Evolutionary conservation across 2,329 filamentous ascomycete species (phyloP).

Genomic region (Diaporthe vaccinii): DNA sequence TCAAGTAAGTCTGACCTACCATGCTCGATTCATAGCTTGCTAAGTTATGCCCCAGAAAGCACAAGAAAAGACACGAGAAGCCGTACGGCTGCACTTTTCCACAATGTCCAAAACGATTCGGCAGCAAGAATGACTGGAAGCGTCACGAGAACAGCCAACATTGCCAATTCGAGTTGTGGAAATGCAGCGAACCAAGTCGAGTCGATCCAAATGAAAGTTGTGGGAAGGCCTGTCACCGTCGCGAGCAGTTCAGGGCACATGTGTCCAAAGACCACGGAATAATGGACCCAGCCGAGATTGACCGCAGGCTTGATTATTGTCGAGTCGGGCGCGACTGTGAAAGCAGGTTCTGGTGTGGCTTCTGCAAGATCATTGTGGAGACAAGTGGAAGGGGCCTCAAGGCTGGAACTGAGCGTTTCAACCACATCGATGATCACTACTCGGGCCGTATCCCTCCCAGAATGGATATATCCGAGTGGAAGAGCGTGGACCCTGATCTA

Average conservation of each 20-base stretch:
- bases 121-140: constrained; percentile 97
- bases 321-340: constrained; percentile 76
- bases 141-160: constrained; percentile 89
- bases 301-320: constrained; percentile 63
- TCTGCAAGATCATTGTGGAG: constrained; percentile 74
- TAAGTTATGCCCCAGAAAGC: constrained; percentile 72
- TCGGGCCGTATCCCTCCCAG: constrained; percentile 61
- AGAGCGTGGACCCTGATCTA: constrained; percentile 51
- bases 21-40: constrained; percentile 28
- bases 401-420: constrained; percentile 64
- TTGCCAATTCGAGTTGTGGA: constrained; percentile 78
- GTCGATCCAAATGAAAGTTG: constrained; percentile 57
- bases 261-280: constrained; percentile 65
- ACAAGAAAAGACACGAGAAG: constrained; percentile 82
- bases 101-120: constrained; percentile 79
- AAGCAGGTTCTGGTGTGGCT: constrained; percentile 87
- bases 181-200: constrained; percentile 65
- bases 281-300: constrained; percentile 49
- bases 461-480: constrained; percentile 70
- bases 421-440: constrained; percentile 84
- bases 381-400: constrained; percentile 63
- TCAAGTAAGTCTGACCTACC: constrained; percentile 61
- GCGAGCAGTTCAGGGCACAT: constrained; percentile 73
- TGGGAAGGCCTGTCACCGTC: constrained; percentile 68
- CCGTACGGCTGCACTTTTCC: constrained; percentile 86